A percentile compares a stretch with the other conserved stretches of the same genome.
These are phyloP conservation scores for Apiospora marii DNA, from an alignment of 2,329 filamentous ascomycete species.

Conservation along the genomic window DNA sequence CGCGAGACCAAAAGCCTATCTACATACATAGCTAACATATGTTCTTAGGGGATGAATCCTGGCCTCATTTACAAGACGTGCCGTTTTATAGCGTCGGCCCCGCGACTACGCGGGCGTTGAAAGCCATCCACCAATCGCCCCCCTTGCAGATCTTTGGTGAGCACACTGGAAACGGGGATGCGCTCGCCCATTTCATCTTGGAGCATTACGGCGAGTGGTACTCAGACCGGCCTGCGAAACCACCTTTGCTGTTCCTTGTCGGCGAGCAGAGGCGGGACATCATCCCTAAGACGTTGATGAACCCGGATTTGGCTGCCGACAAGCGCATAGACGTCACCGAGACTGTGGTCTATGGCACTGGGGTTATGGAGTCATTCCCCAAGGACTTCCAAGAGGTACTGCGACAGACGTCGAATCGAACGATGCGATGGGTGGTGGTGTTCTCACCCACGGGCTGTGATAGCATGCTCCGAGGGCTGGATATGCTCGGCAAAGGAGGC, in stretches of 20 bases:
- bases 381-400: slow-evolving; percentile 67
- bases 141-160: slow-evolving; percentile 74
- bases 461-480: slow-evolving; percentile 63
- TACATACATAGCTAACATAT: slow-evolving; percentile 24
- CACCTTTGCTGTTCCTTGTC: slow-evolving; percentile 82
- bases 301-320: slow-evolving; percentile 54
- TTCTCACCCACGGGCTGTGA: slow-evolving; percentile 74
- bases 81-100: slow-evolving; percentile 82
- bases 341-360: slow-evolving; percentile 85
- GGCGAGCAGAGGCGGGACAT: slow-evolving; percentile 90
- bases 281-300: slow-evolving; percentile 82
- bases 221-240: slow-evolving; percentile 52
- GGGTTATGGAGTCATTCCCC: slow-evolving; percentile 81
- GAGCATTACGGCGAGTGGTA: slow-evolving; percentile 73
- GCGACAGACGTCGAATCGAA: slow-evolving; percentile 48
- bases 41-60: slow-evolving; percentile 44
- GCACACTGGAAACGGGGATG: slow-evolving; percentile 85
- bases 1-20: not conserved
- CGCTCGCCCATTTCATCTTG: slow-evolving; percentile 79
- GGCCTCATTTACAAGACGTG: slow-evolving; percentile 64
- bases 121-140: slow-evolving; percentile 58
- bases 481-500: slow-evolving; percentile 47
- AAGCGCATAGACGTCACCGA: slow-evolving; percentile 75
- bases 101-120: slow-evolving; percentile 79
- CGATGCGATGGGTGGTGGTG: slow-evolving; percentile 75